Conservation (phyloP, 2,329 filamentous ascomycete genomes). For the Phoma herbarum region DNA sequence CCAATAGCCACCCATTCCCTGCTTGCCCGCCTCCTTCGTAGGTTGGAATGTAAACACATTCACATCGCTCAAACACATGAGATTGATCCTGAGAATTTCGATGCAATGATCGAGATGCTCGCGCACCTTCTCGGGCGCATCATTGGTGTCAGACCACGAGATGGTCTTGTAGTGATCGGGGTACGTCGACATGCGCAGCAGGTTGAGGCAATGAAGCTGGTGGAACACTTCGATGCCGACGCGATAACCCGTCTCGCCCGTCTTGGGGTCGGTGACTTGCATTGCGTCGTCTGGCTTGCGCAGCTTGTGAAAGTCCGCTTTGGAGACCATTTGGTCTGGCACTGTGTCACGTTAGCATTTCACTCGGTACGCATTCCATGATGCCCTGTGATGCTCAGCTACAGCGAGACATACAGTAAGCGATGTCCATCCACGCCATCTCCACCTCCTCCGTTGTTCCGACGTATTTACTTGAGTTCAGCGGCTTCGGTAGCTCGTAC, state of each 20-base stretch:
- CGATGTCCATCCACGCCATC: slow-evolving; percentile 65
- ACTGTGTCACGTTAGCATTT: slow-evolving; percentile 53
- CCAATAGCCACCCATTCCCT: slow-evolving; percentile 34
- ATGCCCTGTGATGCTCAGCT: too few species aligned
- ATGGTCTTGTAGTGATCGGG: slow-evolving; percentile 44
- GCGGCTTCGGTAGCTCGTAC: slow-evolving; percentile 40
- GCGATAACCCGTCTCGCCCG: slow-evolving; percentile 67
- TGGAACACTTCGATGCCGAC: slow-evolving; percentile 68
- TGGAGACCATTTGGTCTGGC: slow-evolving; percentile 68
- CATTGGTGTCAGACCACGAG: slow-evolving; percentile 38
- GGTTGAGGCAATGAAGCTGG: slow-evolving; percentile 52
- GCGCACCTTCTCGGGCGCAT: slow-evolving; percentile 41
- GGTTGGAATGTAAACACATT: slow-evolving; percentile 48
- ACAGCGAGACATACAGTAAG: too few species aligned
- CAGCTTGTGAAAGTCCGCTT: slow-evolving; percentile 62
- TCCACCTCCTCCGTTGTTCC: slow-evolving; percentile 66
- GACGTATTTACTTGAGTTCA: slow-evolving; percentile 57
- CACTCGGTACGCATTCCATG: too few species aligned
- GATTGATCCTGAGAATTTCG: slow-evolving; percentile 48
- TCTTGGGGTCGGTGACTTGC: slow-evolving; percentile 64
- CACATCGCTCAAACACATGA: slow-evolving; percentile 49
- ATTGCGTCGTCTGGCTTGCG: slow-evolving; percentile 62
- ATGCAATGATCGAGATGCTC: slow-evolving; percentile 48
- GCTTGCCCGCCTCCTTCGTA: slow-evolving; percentile 24
- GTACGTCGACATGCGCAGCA: slow-evolving; percentile 47